phyloP scores from a whole-genome alignment of 176 grass and related monocot genomes.

The Rhipidocladum racemiflorum region DNA sequence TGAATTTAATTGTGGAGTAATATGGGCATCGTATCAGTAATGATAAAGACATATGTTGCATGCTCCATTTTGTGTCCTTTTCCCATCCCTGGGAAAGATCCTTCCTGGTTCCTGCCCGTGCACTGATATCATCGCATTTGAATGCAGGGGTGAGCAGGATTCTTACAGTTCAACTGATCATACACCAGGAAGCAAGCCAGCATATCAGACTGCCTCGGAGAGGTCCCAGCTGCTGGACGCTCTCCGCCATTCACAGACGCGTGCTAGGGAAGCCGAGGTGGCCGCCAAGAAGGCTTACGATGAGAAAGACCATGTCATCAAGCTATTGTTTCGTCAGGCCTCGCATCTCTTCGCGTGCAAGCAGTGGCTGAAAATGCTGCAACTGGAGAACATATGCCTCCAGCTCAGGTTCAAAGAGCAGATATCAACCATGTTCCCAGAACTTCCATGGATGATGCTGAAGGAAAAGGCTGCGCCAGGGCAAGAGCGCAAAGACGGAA shows the following conservation, averaged over 20 bases:
- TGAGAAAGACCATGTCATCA: slow-evolving; percentile 88
- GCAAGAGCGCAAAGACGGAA: slow-evolving; percentile 20
- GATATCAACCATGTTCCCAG: slow-evolving; percentile 54
- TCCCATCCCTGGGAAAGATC: background rate
- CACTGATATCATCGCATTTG: background rate
- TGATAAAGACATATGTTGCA: background rate
- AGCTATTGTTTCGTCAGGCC: slow-evolving; percentile 77
- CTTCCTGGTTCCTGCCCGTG: background rate
- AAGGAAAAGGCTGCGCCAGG: slow-evolving; percentile 27
- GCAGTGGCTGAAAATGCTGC: slow-evolving; percentile 88
- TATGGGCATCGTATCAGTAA: background rate
- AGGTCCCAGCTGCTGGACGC: slow-evolving; percentile 67
- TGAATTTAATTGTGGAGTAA: background rate
- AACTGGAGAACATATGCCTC: slow-evolving; percentile 84
- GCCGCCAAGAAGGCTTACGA: slow-evolving; percentile 68
- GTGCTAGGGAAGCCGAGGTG: slow-evolving; percentile 81
- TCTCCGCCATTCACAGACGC: slow-evolving; percentile 86
- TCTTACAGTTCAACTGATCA: slow-evolving; percentile 31
- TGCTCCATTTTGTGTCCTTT: background rate
- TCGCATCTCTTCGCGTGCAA: slow-evolving; percentile 84
- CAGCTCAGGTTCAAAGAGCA: slow-evolving; percentile 67
- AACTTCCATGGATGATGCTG: slow-evolving; percentile 54
- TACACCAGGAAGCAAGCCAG: slow-evolving; percentile 14
- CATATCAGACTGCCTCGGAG: slow-evolving; percentile 42
- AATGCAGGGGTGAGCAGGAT: slow-evolving; percentile 34